Conservation (phyloP, 352 stramenopile species). For the Hyaloperonospora arabidopsidis region DNA sequence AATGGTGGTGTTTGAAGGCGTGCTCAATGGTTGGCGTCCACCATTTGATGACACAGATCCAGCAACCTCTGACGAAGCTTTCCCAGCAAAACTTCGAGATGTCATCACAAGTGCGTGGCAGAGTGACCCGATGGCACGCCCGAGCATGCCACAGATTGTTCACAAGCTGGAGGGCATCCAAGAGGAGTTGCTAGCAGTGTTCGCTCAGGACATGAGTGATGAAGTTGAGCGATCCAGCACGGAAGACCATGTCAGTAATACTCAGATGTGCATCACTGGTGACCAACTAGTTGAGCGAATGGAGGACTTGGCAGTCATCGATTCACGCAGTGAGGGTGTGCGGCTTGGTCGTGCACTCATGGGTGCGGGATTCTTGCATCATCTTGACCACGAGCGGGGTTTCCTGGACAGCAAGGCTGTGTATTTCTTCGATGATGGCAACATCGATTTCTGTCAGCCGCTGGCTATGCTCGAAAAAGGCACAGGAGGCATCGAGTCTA, state of each 20-base stretch:
- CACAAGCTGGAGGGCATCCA: conserved; percentile 44
- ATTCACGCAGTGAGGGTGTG: conserved; percentile 26
- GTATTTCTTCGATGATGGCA: conserved; percentile 52
- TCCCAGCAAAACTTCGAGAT: conserved; percentile 44
- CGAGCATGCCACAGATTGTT: conserved; percentile 43
- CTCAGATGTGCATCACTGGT: conserved; percentile 29
- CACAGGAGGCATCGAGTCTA: conserved; percentile 15
- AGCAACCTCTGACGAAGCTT: conserved; percentile 2
- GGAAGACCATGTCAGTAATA: conserved; percentile 5
- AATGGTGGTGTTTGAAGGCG: conserved; percentile 43
- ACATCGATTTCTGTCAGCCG: conserved; percentile 35
- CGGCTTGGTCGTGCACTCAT: conserved; percentile 50
- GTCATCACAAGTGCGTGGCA: conserved; percentile 57
- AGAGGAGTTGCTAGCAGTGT: conserved; percentile 42
- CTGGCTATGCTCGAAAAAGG: conserved; percentile 34
- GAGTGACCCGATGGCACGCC: conserved; percentile 36
- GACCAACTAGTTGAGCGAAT: conserved; percentile 31
- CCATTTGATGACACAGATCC: conserved; percentile 24
- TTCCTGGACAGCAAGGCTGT: conserved; percentile 29
- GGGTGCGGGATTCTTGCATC: conserved; percentile 54
- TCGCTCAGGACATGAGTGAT: conserved; percentile 43
- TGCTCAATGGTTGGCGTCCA: conserved; percentile 41
- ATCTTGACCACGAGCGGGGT: conserved; percentile 30
- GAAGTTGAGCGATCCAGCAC: conserved; percentile 26
- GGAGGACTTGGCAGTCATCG: conserved; percentile 26